These are phyloP conservation scores for Mucor racemosus DNA, from an alignment of 371 early-diverging fungal genomes.

Conservation along the genomic window DNA sequence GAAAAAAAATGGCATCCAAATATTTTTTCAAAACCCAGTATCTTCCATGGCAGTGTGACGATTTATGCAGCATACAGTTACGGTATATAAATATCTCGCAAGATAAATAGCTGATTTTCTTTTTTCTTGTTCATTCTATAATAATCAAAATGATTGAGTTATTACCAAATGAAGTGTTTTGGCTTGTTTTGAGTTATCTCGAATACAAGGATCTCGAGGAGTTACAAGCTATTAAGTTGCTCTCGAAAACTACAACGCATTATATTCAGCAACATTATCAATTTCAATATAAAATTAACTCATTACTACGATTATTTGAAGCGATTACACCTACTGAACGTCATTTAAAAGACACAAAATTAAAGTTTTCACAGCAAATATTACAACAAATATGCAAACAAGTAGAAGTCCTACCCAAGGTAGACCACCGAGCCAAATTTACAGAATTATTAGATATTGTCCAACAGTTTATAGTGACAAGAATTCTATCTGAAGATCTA, in stretches of 20 bases:
- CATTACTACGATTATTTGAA: slow-evolving; percentile 35
- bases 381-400: slow-evolving; percentile 38
- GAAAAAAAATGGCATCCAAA: too few species aligned
- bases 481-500: slow-evolving; percentile 31
- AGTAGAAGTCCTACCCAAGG: slow-evolving; percentile 31
- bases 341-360: slow-evolving; percentile 25
- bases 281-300: slow-evolving; percentile 36
- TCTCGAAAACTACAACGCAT: slow-evolving; percentile 22
- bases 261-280: slow-evolving; percentile 36
- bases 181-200: slow-evolving; percentile 30
- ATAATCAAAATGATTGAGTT: slow-evolving; percentile 25
- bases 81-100: too few species aligned
- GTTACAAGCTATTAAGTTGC: slow-evolving; percentile 10
- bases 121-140: not conserved
- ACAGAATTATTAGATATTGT: slow-evolving; percentile 40
- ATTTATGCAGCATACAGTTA: not conserved
- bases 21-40: too few species aligned
- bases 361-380: slow-evolving; percentile 27
- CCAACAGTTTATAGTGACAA: slow-evolving; percentile 38
- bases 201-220: slow-evolving; percentile 38
- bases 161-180: slow-evolving; percentile 48
- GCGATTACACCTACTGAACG: slow-evolving; percentile 29
- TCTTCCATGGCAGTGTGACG: not conserved
- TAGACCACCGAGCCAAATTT: slow-evolving; percentile 42
- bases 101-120: not conserved